Base-by-base conservation (phyloP, 352 stramenopile genomes). In the Phytopythium boreale region DNA sequence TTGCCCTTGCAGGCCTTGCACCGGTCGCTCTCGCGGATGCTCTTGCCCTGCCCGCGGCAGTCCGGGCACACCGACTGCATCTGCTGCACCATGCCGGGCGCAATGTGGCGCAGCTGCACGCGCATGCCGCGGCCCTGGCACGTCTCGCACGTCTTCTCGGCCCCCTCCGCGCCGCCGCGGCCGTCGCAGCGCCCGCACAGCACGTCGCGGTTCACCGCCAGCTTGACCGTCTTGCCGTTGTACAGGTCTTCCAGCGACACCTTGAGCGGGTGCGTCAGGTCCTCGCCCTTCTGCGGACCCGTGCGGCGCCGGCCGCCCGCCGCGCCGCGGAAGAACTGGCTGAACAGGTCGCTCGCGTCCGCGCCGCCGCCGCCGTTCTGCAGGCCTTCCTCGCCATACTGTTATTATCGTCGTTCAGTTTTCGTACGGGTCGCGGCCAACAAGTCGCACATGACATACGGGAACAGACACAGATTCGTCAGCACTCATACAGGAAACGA, bases 241-340 rank as follows among this genome's bases (percentile, higher is more conserved):
- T 99, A 99, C 52, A 99, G 75, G 69, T 99, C 97, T 75, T 99
- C 97, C 50, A 99, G 81, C 56, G 90, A 98, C 27, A 99, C 96
- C 75, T 98, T 98, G 62, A 99, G 80, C 36, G 92, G 91, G 81
- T 98, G 93, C 56, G 84, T 93, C 59, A 99, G 82, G 69, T 98
- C 93, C 56, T 98, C 95, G 56, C 97, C 97, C 78, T 98, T 99
- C 65, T 97, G 90, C 12, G 96, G 95, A 22, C 96, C 96, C 41
- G 79, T 74, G 58, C 71, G 80, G 36, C 84, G 72, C 44, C 90
- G 71, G 15, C 47, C 39, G 22, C 88, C 81, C 27, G 87, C 71
- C 43, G 75, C 76, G 47, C 78, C 83, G 49, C 97, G 96, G 82
- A 99, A 99, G 75, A 99, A 98, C 89, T 98, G 97, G 74, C 76